Base-by-base conservation (phyloP, 2,329 filamentous ascomycete genomes). In the Venturia aucupariae region DNA sequence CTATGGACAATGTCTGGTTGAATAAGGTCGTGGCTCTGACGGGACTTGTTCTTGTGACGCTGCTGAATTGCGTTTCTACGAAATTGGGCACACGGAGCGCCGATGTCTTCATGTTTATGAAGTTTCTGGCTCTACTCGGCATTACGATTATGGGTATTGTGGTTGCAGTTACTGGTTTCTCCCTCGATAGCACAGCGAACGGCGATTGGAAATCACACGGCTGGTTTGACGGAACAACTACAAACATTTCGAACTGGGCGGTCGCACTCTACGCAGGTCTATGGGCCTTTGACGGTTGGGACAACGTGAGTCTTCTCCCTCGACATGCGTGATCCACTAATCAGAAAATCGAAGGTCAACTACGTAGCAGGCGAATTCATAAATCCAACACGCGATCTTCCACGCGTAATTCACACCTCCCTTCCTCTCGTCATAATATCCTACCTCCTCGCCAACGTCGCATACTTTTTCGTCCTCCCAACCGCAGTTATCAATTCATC, bases 221-320 rank as follows among this genome's bases (percentile, higher is more conserved):
- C 57, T 97, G 94, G 93, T 97, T 97, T 72, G 87, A 91, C 64
- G 87, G 88, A 65, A 97, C 93, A 4, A 90, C 84, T 67, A 85
- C 81, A 17, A 89, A 92, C 73, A 82, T 89, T 61, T 95, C 89
- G 59, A 87, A 87, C 69, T 97, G 92, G 90, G 94, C 94, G 3
- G 89, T 99, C 59, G 94, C 94, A 0, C 78, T 99, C 59, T 99
- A 99, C 74, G 93, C 92, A 19, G 94, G 94, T 10, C 82, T 99
- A 5, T 99, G 94, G 94, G 94, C 94, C 0, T 99, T 94, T 76
- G 94, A 99, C 73, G 94, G 94, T 38, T 99, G 94, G 94, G 94
- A 99, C 74, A 99, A 99, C 75, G 91, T 94, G 78, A 79, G 88
- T 81, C 38, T 41, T 39, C 60, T 19, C 32, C 22, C 59, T 15